Conservation (phyloP, 2,329 filamentous ascomycete genomes). For the Nannizzia gypsea region DNA sequence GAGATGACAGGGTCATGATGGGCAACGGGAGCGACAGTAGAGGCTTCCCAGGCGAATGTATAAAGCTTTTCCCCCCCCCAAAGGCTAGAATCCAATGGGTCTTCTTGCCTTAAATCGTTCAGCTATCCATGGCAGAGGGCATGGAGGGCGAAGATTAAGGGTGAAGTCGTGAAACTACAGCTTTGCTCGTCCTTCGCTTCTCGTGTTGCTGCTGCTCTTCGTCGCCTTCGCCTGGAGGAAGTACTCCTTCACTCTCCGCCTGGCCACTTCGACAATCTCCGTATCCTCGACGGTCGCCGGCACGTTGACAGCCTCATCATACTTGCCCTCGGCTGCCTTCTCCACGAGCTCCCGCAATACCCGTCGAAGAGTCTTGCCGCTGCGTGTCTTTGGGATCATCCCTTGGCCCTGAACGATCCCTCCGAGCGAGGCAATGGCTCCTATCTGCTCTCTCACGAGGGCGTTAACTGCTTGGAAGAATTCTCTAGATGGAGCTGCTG, state of each 20-base stretch:
- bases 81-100: not conserved
- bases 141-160: constrained; percentile 1
- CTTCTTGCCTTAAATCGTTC: not conserved
- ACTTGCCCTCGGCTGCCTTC: constrained; percentile 63
- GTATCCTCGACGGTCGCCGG: constrained; percentile 79
- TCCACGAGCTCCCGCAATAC: constrained; percentile 76
- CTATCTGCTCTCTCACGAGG: constrained; percentile 67
- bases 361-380: constrained; percentile 78
- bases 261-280: constrained; percentile 61
- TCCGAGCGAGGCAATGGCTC: constrained; percentile 72
- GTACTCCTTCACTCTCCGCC: constrained; percentile 60
- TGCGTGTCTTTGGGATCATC: constrained; percentile 84
- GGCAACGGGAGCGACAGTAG: too few species aligned
- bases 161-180: constrained; percentile 22
- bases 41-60: not conserved
- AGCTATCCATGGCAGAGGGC: not conserved
- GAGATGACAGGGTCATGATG: too few species aligned
- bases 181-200: constrained; percentile 31
- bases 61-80: not conserved
- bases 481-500: constrained; percentile 28
- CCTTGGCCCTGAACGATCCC: constrained; percentile 73
- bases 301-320: constrained; percentile 58
- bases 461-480: constrained; percentile 36
- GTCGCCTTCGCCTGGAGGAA: constrained; percentile 41
- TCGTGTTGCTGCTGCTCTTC: constrained; percentile 2